Base-by-base conservation (phyloP, 257 asterid species). In the Thymus quinquecostatus region DNA sequence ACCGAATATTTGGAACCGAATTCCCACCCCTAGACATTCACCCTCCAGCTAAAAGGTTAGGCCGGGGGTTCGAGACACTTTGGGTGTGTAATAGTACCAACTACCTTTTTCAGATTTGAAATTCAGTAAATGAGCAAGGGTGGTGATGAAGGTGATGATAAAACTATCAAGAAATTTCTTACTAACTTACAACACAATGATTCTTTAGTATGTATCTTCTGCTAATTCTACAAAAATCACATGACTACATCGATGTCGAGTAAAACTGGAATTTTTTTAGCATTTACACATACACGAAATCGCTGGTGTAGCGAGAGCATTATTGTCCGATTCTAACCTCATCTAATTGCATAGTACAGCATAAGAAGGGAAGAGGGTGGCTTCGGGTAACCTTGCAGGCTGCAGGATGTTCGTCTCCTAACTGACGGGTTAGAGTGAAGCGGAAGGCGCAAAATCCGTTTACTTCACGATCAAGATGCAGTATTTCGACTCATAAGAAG, bases 401-500 rank as follows among this genome's bases (percentile, higher is more conserved):
- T 21, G 60, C 60, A 44, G 41, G 7, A 38, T 38, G 6, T 38
- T 38, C 7, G 6, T 10, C 43, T 30, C 8, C n/a, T 4, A 30
- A 30, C 41, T 56, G 60, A 27, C 10, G 13, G 60, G 4, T 28
- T 27, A 7, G 29, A 55, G 2, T 29, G 45, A 51, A n/a, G 36
- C 41, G 14, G 30, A 43, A 32, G 21, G 21, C 32, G 6, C 41
- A 38, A 38, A 38, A 4, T 7, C 8, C 41, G 41, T 38, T 38
- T 38, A 4, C 41, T 38, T 38, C 54, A 28, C 9, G 40, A 64
- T 64, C 5, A 51, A 38, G 50, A 57, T 40, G 48, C 38, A 21
- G 44, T 10, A 21, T 27, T 28, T 54, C 40, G 10, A 29, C 70
- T 86, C 82, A 94, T 66, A 94, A 78, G 85, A 94, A 94, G 82